Evolutionary conservation across 2,329 filamentous ascomycete species (phyloP), one percentile per base, ranked within the genome.

Genomic region (Talaromyces pinophilus): DNA sequence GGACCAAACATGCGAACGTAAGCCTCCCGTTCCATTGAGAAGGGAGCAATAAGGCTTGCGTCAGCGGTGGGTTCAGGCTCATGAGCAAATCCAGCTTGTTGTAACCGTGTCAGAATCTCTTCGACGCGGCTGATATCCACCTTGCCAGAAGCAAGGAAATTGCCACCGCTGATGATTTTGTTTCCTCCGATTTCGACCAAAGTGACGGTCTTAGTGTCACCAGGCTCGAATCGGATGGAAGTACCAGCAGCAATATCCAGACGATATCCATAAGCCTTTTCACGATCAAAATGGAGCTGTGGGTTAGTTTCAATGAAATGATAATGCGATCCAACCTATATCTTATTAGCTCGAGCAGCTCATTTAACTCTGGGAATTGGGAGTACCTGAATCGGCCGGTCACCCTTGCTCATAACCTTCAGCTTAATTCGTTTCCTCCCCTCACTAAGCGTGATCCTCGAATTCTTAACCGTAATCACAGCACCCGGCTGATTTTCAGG

Each of bases 241-340:
- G 93, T 97, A 42, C 94, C 94, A 0, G 94, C 93, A 1, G 94
- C 84, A 66, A 98, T 95, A 74, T 98, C 93, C 15, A 98, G 85
- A 11, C 93, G 87, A 79, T 87, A 96, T 5, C 94, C 94, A 74
- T 95, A 95, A 0, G 93, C 87, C 70, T 87, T 87, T 60, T 87
- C 82, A 30, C 94, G 91, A 79, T 98, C 94, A 77, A 98, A 98
- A 68, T 91, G 87, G 61, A 98, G 85, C 77, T 92, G 87, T 0
- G 93, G 92, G 78, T 98, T 98, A n/a, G 89, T 90, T 82, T 98
- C 94, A 74, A 96, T 88, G 77, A 98, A 96, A 80, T 97, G 94
- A 78, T 97, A 98, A 80, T 98, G 94, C 38, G 92, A 96, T 38
- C 94, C 94, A 67, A 92, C 85, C 86, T 88, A 30, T 11, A 52